Evolutionary conservation across 2,329 filamentous ascomycete species (phyloP).

Genomic region (Penicillium sp.): DNA sequence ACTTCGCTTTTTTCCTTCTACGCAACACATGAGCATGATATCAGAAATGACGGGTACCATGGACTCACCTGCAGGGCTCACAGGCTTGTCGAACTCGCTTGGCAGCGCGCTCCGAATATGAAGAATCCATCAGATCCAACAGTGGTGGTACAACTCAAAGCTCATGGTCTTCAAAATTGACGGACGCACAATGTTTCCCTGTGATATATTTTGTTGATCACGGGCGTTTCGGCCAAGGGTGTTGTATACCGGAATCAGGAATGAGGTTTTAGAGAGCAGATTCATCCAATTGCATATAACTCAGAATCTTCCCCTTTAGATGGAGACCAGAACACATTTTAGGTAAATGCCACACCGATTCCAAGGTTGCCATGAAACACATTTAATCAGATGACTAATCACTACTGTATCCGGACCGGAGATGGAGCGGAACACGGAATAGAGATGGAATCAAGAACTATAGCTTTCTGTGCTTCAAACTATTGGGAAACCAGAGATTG

Average conservation of each 20-base stretch:
- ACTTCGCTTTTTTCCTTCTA: slow-evolving; percentile 55
- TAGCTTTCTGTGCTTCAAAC: background rate
- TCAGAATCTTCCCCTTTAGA: background rate
- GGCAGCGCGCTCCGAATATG: slow-evolving; percentile 26
- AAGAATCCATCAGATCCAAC: slow-evolving; percentile 1
- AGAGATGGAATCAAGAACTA: background rate
- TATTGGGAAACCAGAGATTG: background rate
- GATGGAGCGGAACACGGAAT: slow-evolving; percentile 3
- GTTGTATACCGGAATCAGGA: background rate
- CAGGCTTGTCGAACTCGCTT: slow-evolving; percentile 44
- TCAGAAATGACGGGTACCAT: background rate
- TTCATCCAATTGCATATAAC: background rate
- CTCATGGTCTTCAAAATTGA: background rate
- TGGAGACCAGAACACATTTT: background rate
- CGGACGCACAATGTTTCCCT: background rate
- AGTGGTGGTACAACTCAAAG: background rate
- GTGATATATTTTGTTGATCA: background rate
- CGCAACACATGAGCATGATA: slow-evolving; percentile 9
- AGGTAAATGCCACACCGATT: background rate
- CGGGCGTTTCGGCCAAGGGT: background rate
- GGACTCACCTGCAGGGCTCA: slow-evolving; percentile 42
- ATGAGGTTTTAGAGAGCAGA: background rate
- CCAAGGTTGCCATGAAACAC: background rate
- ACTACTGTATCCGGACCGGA: background rate
- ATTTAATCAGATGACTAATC: background rate